These are phyloP conservation scores for Fusarium nygamai DNA, from an alignment of 2,329 filamentous ascomycete species.

Conservation along the genomic window DNA sequence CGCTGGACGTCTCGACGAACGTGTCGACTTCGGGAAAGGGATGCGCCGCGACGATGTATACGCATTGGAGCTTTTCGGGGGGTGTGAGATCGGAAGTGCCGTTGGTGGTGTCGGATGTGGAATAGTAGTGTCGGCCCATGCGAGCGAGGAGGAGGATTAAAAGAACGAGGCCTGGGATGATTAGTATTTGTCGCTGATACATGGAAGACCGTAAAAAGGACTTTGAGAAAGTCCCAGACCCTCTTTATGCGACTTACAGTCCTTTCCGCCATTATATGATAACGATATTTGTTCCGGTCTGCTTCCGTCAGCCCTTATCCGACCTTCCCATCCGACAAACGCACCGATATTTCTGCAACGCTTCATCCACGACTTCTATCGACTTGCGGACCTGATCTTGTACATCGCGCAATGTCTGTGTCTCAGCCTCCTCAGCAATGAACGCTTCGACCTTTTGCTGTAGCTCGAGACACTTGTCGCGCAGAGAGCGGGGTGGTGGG, in stretches of 20 bases:
- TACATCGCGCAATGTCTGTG: constrained; percentile 67
- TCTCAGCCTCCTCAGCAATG: constrained; percentile 66
- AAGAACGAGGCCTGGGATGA: constrained; percentile 74
- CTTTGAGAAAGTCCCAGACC: too few species aligned
- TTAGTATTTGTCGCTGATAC: not conserved
- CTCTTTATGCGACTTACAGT: constrained; percentile 59
- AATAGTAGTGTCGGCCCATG: constrained; percentile 54
- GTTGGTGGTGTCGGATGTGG: constrained; percentile 36
- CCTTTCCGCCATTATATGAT: constrained; percentile 98
- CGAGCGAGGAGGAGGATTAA: constrained; percentile 84
- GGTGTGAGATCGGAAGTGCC: constrained; percentile 39
- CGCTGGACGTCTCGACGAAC: constrained; percentile 77
- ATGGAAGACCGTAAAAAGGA: rapidly evolving
- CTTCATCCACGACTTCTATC: constrained; percentile 77
- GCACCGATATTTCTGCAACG: constrained; percentile 79
- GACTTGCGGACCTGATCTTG: constrained; percentile 80
- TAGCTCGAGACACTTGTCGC: constrained; percentile 61
- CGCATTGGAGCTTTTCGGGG: constrained; percentile 71
- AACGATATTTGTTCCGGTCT: constrained; percentile 84
- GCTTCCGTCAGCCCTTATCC: constrained; percentile 15
- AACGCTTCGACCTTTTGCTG: constrained; percentile 72
- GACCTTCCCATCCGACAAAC: not conserved
- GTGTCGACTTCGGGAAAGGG: constrained; percentile 87
- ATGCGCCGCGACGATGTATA: constrained; percentile 88
- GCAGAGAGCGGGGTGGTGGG: constrained; percentile 43